A percentile compares a stretch with the other conserved stretches of the same genome.
These are phyloP conservation scores for Beauveria asiatica DNA, from an alignment of 2,329 filamentous ascomycete genomes.

Conservation along the genomic window DNA sequence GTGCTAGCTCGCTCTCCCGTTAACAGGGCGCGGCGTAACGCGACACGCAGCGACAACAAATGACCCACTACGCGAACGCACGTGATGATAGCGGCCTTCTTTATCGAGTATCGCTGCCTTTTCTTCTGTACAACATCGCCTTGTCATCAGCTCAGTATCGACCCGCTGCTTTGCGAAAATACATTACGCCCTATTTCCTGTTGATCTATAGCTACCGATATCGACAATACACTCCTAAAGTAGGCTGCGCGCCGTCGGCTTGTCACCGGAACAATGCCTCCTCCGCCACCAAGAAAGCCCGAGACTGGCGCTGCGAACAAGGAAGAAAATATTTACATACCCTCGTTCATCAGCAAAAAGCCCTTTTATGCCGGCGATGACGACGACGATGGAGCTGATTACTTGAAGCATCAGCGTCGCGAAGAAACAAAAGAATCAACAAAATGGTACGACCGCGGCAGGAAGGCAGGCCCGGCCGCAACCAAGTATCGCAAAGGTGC, in stretches of 20 bases:
- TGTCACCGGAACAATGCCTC: constrained; percentile 11
- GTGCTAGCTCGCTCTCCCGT: neutral
- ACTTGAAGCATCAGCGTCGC: constrained; percentile 86
- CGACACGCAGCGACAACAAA: neutral
- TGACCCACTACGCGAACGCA: constrained; percentile 18
- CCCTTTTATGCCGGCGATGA: constrained; percentile 88
- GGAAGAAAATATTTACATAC: constrained; percentile 97
- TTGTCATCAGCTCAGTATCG: neutral
- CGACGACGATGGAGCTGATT: constrained; percentile 69
- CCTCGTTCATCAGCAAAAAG: constrained; percentile 93
- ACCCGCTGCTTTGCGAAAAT: neutral
- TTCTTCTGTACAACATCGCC: neutral
- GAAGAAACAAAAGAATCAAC: constrained; percentile 57
- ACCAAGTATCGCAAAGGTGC: constrained; percentile 98
- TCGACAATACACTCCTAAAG: neutral
- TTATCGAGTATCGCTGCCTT: constrained; percentile 4
- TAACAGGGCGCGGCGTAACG: neutral
- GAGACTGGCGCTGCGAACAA: constrained; percentile 46
- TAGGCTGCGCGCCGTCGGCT: neutral
- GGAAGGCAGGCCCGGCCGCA: constrained; percentile 74
- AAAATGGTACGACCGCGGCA: constrained; percentile 89
- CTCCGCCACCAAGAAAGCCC: constrained; percentile 26
- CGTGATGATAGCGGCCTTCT: constrained; percentile 18
- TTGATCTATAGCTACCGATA: neutral
- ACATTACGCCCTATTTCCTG: too few species aligned